Evolutionary conservation across 75 land plant genomes (phyloP), one percentile per base, ranked within the genome.

Genomic region (Pinus tabuliformis): DNA sequence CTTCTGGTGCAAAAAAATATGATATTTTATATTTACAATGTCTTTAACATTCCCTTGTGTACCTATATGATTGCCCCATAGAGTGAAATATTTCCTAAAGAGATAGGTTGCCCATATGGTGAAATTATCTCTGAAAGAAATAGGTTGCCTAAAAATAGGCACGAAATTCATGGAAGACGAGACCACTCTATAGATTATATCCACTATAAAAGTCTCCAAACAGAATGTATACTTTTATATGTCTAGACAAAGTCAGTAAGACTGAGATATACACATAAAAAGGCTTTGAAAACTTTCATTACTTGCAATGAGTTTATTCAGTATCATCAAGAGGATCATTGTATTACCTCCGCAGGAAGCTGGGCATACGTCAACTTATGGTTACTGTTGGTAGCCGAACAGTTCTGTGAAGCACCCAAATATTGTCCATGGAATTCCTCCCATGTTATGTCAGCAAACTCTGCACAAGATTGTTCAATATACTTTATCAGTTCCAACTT

Each of bases 311-410:
- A 6, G 49, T 45, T 45, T 45, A 45, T 45, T 6, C 0, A 45
- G 8, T 45, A 45, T 45, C 9, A 42, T 6, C 7, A 64, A 30
- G 49, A 52, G 65, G 9, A 61, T 11, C 28, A 30, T 57, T 24
- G 24, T 56, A 79, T 2, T 87, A 93, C 96, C 90, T 77, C 42
- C 58, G 86, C 83, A 22, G 96, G 94, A 77, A 91, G 90, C 14
- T 70, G 78, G 30, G 11, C 86, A 79, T 85, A 75, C 5, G 88
- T 89, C 18, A 90, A 56, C 81, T 72, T 78, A 78, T 90, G 93
- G 39, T 82, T 94, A 56, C 95, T 89, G 74, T 85, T 88, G 20
- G 99, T 97, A 22, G 99, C 99, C 20, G 99, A 97, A 84, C 99
- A 97, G 78, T 97, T 91, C 73, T 97, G 98, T 57, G 86, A 82